These are phyloP conservation scores for Serpula lacrymans DNA, from an alignment of 768 basidiomycete species.

Conservation along the genomic window DNA sequence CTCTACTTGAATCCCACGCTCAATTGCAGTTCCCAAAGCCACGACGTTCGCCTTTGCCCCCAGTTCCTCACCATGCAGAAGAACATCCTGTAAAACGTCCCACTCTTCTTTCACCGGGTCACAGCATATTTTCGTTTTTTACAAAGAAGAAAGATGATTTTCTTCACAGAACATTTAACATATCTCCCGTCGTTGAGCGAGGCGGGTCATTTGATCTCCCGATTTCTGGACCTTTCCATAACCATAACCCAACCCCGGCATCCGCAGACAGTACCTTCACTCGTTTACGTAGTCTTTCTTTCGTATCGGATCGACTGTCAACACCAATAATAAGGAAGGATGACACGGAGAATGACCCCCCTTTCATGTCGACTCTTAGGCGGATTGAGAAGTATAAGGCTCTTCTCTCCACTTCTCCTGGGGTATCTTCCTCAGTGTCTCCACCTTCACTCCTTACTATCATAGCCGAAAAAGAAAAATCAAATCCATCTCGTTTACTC, in stretches of 20 bases:
- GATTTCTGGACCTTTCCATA: constrained; percentile 10
- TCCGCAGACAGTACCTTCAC: constrained; percentile 26
- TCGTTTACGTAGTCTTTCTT: constrained; percentile 36
- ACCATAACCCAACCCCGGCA: constrained; percentile 13
- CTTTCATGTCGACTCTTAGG: constrained; percentile 37
- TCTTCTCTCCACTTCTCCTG: constrained; percentile 53
- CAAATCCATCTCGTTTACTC: constrained; percentile 34
- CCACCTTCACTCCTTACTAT: constrained; percentile 47
- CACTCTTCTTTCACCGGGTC: no score
- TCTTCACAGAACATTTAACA: constrained; percentile 22
- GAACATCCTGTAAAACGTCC: no score
- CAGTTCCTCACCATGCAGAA: no score
- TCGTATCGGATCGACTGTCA: constrained; percentile 29
- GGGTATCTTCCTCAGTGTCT: constrained; percentile 42
- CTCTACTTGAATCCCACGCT: constrained; percentile 51
- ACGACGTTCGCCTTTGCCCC: constrained; percentile 23
- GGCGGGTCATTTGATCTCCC: constrained; percentile 41
- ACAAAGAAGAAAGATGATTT: constrained; percentile 33
- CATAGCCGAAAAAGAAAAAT: constrained; percentile 49
- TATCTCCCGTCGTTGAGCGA: constrained; percentile 23
- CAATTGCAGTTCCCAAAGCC: constrained; percentile 39
- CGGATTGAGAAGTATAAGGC: constrained; percentile 37
- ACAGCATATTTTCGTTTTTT: constrained; percentile 35
- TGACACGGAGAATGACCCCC: constrained; percentile 20
- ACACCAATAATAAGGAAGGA: constrained; percentile 7